phyloP scores from a whole-genome alignment of 2,329 filamentous ascomycete genomes.

The Fonsecaea nubica region DNA sequence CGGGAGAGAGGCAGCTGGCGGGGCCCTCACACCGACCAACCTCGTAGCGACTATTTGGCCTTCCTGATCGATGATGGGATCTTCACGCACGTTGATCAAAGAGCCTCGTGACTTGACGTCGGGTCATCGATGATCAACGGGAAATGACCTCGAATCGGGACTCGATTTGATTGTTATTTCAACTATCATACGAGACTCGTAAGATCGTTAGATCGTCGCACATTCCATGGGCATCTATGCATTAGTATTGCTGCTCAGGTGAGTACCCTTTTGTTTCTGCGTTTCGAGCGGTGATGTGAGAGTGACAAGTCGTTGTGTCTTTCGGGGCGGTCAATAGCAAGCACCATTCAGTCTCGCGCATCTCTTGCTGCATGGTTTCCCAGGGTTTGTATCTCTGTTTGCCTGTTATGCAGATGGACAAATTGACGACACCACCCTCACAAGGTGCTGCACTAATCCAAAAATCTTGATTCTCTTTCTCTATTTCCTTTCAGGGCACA shows the following conservation, averaged over 20 bases:
- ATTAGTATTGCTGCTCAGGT: neutral
- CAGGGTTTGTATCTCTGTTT: neutral
- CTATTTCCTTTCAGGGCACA: neutral
- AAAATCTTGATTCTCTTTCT: neutral
- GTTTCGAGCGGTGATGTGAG: neutral
- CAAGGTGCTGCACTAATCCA: neutral
- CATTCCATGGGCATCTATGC: neutral
- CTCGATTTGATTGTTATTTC: neutral
- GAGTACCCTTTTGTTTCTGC: neutral
- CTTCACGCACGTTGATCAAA: neutral
- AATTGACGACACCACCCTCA: neutral
- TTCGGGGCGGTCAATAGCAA: neutral
- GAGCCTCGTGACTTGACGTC: neutral
- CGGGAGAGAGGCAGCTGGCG: neutral
- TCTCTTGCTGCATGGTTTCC: neutral
- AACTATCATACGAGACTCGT: neutral
- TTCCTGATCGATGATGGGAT: conserved; percentile 1
- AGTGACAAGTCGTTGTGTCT: neutral
- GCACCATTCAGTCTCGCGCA: neutral
- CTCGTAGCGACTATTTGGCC: neutral
- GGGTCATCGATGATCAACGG: neutral
- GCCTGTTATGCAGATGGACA: neutral
- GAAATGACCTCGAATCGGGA: neutral
- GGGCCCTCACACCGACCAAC: neutral
- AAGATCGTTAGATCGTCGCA: neutral